A percentile compares a stretch with the other conserved stretches of the same genome.
Evolutionary conservation across 495 filamentous ascomycete species (phyloP).

Genomic region (Pyrenula massariospora): DNA sequence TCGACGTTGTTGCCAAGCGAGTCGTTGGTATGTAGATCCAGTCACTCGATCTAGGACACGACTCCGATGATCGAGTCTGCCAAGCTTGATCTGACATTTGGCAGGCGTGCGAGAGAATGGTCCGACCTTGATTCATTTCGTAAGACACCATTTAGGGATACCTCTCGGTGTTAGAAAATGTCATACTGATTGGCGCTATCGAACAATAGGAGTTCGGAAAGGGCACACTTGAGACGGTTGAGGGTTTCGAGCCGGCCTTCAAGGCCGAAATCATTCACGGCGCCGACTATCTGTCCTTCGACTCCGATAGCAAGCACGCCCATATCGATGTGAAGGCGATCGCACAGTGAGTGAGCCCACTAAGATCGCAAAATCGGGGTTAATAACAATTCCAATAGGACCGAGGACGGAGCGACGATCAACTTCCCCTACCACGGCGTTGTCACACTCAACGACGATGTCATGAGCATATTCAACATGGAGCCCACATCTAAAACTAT

Average conservation of each 20-base stretch:
- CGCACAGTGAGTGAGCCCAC: background rate
- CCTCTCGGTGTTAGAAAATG: too few species aligned
- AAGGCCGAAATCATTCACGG: slow-evolving; percentile 5
- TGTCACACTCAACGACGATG: slow-evolving; percentile 1
- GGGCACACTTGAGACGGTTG: slow-evolving; percentile 6
- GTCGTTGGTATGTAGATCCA: too few species aligned
- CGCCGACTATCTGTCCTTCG: slow-evolving; percentile 8
- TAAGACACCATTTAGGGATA: too few species aligned
- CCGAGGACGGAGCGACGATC: slow-evolving; percentile 2
- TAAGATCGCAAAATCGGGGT: background rate
- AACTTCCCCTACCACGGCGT: slow-evolving; percentile 5
- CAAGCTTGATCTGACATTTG: too few species aligned
- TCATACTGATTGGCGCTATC: too few species aligned
- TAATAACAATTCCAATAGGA: background rate
- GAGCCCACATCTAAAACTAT: slow-evolving; percentile 1
- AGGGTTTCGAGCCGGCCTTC: slow-evolving; percentile 8
- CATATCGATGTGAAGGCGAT: slow-evolving; percentile 6
- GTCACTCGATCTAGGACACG: too few species aligned
- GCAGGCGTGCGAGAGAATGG: too few species aligned
- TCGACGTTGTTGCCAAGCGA: too few species aligned
- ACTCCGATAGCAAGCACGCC: slow-evolving; percentile 6
- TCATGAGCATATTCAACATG: slow-evolving; percentile 4
- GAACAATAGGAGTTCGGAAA: too few species aligned
- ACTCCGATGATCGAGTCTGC: too few species aligned
- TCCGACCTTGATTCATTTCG: too few species aligned